These are phyloP conservation scores for Synchytrium microbalum DNA, from an alignment of 371 early-diverging fungal genomes.

Conservation along the genomic window DNA sequence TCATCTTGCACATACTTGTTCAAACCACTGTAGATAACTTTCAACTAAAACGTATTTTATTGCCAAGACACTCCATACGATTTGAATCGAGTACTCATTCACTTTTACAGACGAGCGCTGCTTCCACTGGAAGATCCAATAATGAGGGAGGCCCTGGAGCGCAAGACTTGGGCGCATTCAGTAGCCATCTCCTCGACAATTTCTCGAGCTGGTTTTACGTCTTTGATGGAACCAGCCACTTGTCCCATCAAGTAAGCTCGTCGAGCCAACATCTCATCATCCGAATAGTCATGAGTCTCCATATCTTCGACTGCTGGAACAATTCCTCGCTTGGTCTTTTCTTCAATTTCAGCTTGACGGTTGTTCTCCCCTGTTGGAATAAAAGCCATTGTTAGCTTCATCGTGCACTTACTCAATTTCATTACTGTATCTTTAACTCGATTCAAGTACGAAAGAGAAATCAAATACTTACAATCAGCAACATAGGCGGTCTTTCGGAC, in stretches of 20 bases:
- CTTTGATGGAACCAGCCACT: conserved; percentile 28
- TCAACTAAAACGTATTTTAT: no score
- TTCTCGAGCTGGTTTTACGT: conserved; percentile 29
- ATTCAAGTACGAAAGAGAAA: conserved; percentile 1
- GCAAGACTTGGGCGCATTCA: no score
- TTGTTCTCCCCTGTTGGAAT: conserved; percentile 32
- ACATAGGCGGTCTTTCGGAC: no score
- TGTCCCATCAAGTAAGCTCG: conserved; percentile 29
- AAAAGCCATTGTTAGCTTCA: no score
- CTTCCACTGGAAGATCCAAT: no score
- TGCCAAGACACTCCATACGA: no score
- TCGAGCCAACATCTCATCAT: conserved; percentile 14
- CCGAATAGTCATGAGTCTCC: conserved; percentile 18
- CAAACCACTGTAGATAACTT: no score
- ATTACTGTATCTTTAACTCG: conserved; percentile 4
- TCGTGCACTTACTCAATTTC: conserved; percentile 14
- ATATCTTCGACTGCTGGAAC: conserved; percentile 22
- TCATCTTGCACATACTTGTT: no score
- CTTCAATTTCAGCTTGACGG: conserved; percentile 20
- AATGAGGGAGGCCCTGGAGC: no score
- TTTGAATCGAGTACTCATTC: no score
- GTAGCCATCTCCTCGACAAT: conserved; percentile 35
- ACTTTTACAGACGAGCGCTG: no score
- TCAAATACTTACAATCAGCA: no score
- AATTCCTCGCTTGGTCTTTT: conserved; percentile 18